phyloP scores from a whole-genome alignment of 2,329 filamentous ascomycete genomes.

The Diaporthe ampelina region DNA sequence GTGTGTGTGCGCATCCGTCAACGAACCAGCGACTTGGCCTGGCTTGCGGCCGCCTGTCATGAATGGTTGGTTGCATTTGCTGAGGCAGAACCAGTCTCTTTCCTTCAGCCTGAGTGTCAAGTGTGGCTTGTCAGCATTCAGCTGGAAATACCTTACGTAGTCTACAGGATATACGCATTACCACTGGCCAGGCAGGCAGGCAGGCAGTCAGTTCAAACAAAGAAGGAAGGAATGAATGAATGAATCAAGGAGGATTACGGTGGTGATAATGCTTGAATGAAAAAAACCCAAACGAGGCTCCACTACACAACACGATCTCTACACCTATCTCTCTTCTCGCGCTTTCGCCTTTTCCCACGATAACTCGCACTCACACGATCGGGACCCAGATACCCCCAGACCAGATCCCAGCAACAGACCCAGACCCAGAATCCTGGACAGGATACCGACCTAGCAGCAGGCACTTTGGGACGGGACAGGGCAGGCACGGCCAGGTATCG shows the following conservation, averaged over 20 bases:
- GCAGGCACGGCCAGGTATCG: constrained; percentile 16
- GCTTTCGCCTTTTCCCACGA: constrained; percentile 13
- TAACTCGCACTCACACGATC: constrained; percentile 2
- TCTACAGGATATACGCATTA: background rate
- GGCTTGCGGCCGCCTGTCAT: constrained; percentile 8
- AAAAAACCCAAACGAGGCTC: constrained; percentile 26
- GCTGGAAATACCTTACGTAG: background rate
- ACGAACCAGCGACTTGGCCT: constrained; percentile 36
- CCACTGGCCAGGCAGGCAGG: background rate
- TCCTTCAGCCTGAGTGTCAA: constrained; percentile 11
- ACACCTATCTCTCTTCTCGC: background rate
- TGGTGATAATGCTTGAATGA: constrained; percentile 2
- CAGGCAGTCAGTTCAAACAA: background rate
- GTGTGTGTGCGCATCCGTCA: background rate
- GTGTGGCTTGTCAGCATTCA: constrained; percentile 24
- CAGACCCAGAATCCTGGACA: background rate
- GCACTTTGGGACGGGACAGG: constrained; percentile 1
- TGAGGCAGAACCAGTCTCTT: background rate
- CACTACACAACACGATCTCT: background rate
- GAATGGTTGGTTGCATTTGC: background rate
- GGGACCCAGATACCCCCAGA: background rate
- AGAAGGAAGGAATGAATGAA: background rate
- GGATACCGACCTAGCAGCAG: background rate
- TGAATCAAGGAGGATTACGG: background rate
- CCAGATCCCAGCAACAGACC: background rate